A percentile compares a stretch with the other conserved stretches of the same genome.
Evolutionary conservation across 1,139 yeast species (phyloP).

Genomic region (Tardiomyces blankii): DNA sequence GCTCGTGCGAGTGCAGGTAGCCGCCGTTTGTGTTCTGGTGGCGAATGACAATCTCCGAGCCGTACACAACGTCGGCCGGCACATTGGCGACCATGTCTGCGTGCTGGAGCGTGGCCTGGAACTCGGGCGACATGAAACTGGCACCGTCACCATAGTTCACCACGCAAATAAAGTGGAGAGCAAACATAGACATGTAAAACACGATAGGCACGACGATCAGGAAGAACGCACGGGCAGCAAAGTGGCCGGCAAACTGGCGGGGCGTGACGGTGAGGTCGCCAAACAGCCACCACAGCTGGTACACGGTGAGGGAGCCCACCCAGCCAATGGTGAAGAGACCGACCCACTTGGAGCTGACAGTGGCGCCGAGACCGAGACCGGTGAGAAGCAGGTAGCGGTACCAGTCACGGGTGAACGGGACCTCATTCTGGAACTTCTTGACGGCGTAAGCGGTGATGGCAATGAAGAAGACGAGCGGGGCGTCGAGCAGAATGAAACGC

Average conservation of each 20-base stretch:
- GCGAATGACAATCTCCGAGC: slow-evolving; percentile 68
- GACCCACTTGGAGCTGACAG: slow-evolving; percentile 90
- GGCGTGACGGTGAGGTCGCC: slow-evolving; percentile 72
- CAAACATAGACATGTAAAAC: slow-evolving; percentile 64
- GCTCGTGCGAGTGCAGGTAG: slow-evolving; percentile 85
- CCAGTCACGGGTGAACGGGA: slow-evolving; percentile 64
- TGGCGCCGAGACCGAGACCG: slow-evolving; percentile 78
- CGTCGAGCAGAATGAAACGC: slow-evolving; percentile 79
- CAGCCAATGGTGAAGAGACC: slow-evolving; percentile 91
- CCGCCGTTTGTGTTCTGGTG: slow-evolving; percentile 89
- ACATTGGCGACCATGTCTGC: slow-evolving; percentile 58
- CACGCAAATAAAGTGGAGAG: slow-evolving; percentile 65
- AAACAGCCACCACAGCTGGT: slow-evolving; percentile 76
- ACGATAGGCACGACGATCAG: slow-evolving; percentile 60
- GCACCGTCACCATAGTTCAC: slow-evolving; percentile 77
- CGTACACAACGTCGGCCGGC: slow-evolving; percentile 76
- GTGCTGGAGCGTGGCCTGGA: slow-evolving; percentile 67
- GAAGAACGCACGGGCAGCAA: slow-evolving; percentile 42
- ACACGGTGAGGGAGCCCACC: slow-evolving; percentile 68
- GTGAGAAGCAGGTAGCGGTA: slow-evolving; percentile 59
- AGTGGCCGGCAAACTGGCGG: slow-evolving; percentile 40
- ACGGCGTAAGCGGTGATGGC: slow-evolving; percentile 75
- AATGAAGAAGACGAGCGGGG: slow-evolving; percentile 84
- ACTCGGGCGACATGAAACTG: slow-evolving; percentile 81
- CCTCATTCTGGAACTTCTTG: slow-evolving; percentile 70